A percentile compares a stretch with the other conserved stretches of the same genome.
Conservation (phyloP, 148 eudicot genomes). For the Arbutus unedo region DNA sequence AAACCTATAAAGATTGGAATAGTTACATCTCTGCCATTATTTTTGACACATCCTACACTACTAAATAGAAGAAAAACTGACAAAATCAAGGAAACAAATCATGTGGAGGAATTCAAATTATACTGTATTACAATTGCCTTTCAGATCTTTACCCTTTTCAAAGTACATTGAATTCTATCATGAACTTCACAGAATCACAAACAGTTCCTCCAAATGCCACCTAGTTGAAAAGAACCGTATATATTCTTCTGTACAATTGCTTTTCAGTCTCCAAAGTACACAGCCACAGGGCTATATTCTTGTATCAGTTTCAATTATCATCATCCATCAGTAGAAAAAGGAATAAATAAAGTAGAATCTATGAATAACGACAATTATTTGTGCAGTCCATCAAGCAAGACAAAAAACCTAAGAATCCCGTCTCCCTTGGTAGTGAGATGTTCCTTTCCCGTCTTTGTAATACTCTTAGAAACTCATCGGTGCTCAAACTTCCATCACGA, state of each 20-base stretch:
- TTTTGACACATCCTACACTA: too few species aligned
- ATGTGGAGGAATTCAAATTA: too few species aligned
- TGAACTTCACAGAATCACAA: neutral
- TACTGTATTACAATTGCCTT: too few species aligned
- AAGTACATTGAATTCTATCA: neutral
- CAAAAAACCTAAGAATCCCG: slow-evolving; percentile 41
- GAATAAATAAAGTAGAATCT: slow-evolving; percentile 8
- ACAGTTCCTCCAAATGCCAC: neutral
- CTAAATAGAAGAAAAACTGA: too few species aligned
- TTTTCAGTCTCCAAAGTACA: neutral
- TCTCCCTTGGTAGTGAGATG: slow-evolving; percentile 34
- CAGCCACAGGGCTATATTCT: neutral
- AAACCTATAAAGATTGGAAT: too few species aligned
- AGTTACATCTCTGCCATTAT: too few species aligned
- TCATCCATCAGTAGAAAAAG: neutral
- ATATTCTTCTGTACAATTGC: neutral
- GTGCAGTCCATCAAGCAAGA: slow-evolving; percentile 73
- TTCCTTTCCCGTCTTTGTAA: slow-evolving; percentile 55
- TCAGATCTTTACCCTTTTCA: too few species aligned
- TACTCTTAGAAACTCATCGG: slow-evolving; percentile 78
- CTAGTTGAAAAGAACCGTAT: neutral
- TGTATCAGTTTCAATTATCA: neutral
- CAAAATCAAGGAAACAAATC: too few species aligned
- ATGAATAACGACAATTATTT: slow-evolving; percentile 34
- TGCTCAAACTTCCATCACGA: slow-evolving; percentile 72